Conservation (phyloP, 1,139 yeast genomes). For the Saccharomyces uvarum region DNA sequence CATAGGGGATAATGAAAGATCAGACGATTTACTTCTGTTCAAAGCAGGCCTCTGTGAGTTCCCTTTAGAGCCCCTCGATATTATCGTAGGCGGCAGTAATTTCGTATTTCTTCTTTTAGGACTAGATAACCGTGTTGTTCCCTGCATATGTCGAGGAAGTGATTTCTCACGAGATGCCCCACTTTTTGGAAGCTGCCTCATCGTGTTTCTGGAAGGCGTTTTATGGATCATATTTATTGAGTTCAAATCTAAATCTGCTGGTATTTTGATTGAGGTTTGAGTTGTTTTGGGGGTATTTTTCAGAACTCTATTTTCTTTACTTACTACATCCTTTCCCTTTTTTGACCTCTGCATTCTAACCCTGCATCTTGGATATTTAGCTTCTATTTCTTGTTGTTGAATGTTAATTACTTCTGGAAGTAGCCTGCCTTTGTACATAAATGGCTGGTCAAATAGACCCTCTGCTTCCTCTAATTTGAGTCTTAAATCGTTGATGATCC, state of each 20-base stretch:
- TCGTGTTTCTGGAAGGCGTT: background rate
- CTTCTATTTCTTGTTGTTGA: conserved; percentile 38
- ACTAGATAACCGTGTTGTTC: conserved; percentile 12
- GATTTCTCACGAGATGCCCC: background rate
- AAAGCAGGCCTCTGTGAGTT: background rate
- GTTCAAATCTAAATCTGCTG: background rate
- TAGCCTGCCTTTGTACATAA: conserved; percentile 42
- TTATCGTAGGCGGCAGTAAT: conserved; percentile 12
- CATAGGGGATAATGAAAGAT: conserved; percentile 4
- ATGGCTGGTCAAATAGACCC: conserved; percentile 33
- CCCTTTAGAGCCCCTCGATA: conserved; percentile 6
- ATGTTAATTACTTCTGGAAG: conserved; percentile 38
- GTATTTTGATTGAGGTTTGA: background rate
- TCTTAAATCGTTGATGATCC: conserved; percentile 47
- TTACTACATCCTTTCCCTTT: conserved; percentile 3
- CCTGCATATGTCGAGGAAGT: conserved; percentile 8
- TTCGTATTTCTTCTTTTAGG: conserved; percentile 11
- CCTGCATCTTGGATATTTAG: conserved; percentile 30
- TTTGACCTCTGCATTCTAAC: conserved; percentile 10
- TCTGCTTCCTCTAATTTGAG: conserved; percentile 44
- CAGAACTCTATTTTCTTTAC: background rate
- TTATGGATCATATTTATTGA: background rate
- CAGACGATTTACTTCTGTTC: background rate
- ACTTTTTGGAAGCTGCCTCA: conserved; percentile 1
- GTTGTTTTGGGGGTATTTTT: background rate